These are phyloP conservation scores for Leersia perrieri DNA, from an alignment of 176 grass and related monocot species.

Conservation along the genomic window DNA sequence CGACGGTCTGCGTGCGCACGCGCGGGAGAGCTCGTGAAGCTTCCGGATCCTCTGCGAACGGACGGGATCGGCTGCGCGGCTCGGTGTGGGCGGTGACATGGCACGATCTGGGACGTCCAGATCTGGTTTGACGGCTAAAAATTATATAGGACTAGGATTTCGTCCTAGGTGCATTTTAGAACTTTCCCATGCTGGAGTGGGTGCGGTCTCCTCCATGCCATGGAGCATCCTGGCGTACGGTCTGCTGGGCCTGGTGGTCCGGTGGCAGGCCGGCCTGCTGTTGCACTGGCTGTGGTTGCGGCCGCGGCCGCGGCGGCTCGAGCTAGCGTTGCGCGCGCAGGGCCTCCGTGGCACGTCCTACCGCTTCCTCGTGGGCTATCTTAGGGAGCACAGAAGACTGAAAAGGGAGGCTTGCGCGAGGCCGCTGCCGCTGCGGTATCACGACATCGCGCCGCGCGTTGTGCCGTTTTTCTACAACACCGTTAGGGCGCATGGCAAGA, in stretches of 20 bases:
- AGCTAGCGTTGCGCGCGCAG: constrained; percentile 45
- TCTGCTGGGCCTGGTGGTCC: constrained; percentile 1
- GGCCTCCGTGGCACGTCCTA: constrained; percentile 54
- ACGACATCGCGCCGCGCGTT: constrained; percentile 44
- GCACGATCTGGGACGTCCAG: too few relatives aligned
- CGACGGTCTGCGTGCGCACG: too few relatives aligned
- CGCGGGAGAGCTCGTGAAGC: too few relatives aligned
- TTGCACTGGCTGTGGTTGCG: constrained; percentile 41
- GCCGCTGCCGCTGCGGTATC: constrained; percentile 43
- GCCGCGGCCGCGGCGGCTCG: constrained; percentile 54
- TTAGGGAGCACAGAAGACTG: constrained; percentile 23
- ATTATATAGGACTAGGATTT: too few relatives aligned
- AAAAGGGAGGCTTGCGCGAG: constrained; percentile 32
- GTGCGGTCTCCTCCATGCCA: background rate
- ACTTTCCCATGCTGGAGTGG: too few relatives aligned
- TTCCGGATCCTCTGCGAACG: too few relatives aligned
- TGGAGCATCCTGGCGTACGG: constrained; percentile 32
- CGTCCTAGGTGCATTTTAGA: too few relatives aligned
- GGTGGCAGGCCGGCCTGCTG: constrained; percentile 29
- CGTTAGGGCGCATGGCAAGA: constrained; percentile 43
- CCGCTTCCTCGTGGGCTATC: constrained; percentile 40
- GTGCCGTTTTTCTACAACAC: constrained; percentile 34
- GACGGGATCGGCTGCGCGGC: too few relatives aligned
- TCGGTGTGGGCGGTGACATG: too few relatives aligned
- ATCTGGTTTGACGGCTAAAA: too few relatives aligned